Conservation (phyloP, 2,329 filamentous ascomycete genomes). For the Ophiostoma piceae region DNA sequence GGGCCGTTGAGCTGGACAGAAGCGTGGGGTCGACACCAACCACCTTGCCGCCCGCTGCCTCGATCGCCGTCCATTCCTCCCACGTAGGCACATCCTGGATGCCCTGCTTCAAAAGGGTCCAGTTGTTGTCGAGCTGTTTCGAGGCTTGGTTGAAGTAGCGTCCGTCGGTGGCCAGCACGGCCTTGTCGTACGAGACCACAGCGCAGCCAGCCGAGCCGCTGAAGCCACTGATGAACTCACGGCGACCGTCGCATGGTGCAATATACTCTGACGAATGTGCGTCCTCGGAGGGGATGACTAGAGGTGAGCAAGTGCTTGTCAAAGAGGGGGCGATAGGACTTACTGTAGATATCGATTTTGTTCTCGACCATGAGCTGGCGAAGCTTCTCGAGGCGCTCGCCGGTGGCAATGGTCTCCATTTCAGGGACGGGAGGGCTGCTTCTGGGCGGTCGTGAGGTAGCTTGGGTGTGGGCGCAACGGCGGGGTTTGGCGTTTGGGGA, state of each 20-base stretch:
- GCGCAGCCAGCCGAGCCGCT: conserved; percentile 92
- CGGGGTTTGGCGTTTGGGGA: background rate
- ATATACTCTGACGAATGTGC: conserved; percentile 98
- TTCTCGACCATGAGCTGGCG: conserved; percentile 81
- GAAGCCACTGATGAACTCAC: conserved; percentile 90
- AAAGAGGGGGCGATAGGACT: conserved; percentile 27
- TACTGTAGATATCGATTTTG: conserved; percentile 90
- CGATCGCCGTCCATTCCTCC: conserved; percentile 91
- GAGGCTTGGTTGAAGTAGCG: conserved; percentile 96
- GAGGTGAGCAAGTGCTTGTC: background rate
- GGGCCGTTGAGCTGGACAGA: conserved; percentile 59
- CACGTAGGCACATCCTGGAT: conserved; percentile 91
- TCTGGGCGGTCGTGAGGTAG: conserved; percentile 15
- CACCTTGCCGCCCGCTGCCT: conserved; percentile 77
- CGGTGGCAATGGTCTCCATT: conserved; percentile 78
- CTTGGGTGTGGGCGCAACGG: conserved; percentile 9
- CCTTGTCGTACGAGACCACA: conserved; percentile 78
- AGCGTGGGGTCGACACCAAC: conserved; percentile 89
- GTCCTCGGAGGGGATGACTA: conserved; percentile 94
- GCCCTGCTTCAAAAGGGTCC: conserved; percentile 87
- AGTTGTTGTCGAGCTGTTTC: conserved; percentile 86
- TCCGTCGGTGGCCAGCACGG: conserved; percentile 87
- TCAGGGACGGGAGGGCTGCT: conserved; percentile 26
- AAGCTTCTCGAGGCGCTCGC: conserved; percentile 67
- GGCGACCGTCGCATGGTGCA: conserved; percentile 85